Evolutionary conservation across 495 filamentous ascomycete genomes (phyloP).

Genomic region (Daldinia caldariorum): DNA sequence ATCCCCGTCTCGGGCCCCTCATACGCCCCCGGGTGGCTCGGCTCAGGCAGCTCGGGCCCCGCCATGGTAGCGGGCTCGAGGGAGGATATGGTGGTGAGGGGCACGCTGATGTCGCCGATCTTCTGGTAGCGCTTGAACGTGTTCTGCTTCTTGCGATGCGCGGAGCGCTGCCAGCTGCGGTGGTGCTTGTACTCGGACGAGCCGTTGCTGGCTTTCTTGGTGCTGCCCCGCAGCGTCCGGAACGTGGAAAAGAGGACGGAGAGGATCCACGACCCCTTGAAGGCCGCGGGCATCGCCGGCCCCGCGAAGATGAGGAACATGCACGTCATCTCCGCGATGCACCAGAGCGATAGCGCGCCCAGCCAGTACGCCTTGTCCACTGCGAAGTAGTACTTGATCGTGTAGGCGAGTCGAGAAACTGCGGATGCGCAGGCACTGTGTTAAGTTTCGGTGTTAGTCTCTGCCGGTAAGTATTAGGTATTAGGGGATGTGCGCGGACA

Average conservation of each 20-base stretch:
- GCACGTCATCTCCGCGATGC: conserved; percentile 16
- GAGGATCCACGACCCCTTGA: background rate
- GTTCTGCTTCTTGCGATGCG: background rate
- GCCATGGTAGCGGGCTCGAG: background rate
- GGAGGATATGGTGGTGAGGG: background rate
- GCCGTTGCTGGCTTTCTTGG: background rate
- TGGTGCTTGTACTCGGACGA: too few relatives aligned
- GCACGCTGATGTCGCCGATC: background rate
- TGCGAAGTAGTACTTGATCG: background rate
- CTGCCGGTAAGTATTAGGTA: background rate
- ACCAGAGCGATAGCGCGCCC: conserved; percentile 6
- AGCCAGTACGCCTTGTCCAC: conserved; percentile 9
- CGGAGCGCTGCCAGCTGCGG: too few relatives aligned
- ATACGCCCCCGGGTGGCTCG: background rate
- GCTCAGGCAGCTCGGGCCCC: background rate
- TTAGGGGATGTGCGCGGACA: too few relatives aligned
- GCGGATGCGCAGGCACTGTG: conserved; percentile 6
- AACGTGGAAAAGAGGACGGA: background rate
- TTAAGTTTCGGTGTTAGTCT: background rate
- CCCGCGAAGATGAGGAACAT: conserved; percentile 27
- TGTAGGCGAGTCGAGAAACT: conserved; percentile 1
- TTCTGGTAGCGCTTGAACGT: background rate
- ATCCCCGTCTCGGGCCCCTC: background rate
- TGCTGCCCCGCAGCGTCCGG: background rate
- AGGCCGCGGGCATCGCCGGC: conserved; percentile 44